Evolutionary conservation across 208 protist species (phyloP).

Genomic region (Trypanosoma lewisi): DNA sequence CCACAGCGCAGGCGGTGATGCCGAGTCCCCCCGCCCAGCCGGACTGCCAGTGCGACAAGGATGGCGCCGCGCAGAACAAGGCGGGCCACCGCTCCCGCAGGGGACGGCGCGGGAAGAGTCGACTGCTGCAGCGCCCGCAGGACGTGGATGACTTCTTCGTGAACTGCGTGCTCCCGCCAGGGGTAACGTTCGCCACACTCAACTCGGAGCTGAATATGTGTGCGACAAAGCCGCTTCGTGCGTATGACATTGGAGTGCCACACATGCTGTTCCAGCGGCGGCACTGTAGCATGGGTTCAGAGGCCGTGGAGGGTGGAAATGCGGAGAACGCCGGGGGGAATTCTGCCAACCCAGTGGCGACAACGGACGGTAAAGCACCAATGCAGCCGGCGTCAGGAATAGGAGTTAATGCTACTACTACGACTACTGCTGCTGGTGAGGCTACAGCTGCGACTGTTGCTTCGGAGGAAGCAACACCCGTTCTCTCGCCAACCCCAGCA

Average conservation of each 20-base stretch:
- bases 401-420: neutral
- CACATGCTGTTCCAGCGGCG: constrained; percentile 35
- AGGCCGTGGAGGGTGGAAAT: neutral
- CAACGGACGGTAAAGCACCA: neutral
- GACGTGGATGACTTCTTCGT: constrained; percentile 76
- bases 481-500: neutral
- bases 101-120: constrained; percentile 24
- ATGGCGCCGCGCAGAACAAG: constrained; percentile 3
- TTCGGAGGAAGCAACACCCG: neutral
- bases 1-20: neutral
- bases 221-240: constrained; percentile 40
- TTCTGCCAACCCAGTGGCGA: neutral
- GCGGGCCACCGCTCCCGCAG: constrained; percentile 14
- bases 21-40: constrained; percentile 16
- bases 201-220: constrained; percentile 50
- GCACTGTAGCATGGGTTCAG: neutral
- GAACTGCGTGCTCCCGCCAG: constrained; percentile 43
- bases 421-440: neutral
- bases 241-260: constrained; percentile 50
- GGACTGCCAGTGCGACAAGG: constrained; percentile 17
- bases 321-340: neutral
- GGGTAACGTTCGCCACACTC: constrained; percentile 37
- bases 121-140: constrained; percentile 10
- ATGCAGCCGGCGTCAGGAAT: neutral
- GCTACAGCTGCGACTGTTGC: neutral